Evolutionary conservation across 2,329 filamentous ascomycete genomes (phyloP).

Genomic region (Alternaria brassicicola): DNA sequence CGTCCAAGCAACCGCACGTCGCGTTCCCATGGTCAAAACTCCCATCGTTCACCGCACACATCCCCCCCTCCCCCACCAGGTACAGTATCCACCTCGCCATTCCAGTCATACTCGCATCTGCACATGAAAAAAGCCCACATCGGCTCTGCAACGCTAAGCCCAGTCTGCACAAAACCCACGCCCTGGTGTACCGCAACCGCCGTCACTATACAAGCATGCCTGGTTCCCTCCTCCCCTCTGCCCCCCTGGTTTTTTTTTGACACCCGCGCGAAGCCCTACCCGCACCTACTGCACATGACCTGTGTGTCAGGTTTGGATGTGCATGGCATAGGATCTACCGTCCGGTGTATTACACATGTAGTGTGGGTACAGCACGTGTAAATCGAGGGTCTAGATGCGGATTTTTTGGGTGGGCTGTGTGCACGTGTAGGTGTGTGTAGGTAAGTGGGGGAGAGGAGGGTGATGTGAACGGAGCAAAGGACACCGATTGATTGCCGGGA

Average conservation of each 20-base stretch:
- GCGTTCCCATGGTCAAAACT: constrained; percentile 1
- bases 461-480: not conserved
- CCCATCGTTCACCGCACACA: not conserved
- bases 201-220: constrained; percentile 2
- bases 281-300: constrained; percentile 15
- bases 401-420: not conserved
- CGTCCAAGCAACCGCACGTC: not conserved
- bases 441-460: not conserved
- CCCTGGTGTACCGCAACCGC: not conserved
- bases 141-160: not conserved
- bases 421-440: constrained; percentile 1
- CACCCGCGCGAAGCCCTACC: constrained; percentile 11
- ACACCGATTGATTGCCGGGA: constrained; percentile 5
- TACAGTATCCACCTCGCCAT: constrained; percentile 1
- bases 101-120: constrained; percentile 16
- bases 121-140: constrained; percentile 4
- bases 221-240: constrained; percentile 1
- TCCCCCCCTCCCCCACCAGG: not conserved
- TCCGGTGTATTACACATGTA: not conserved
- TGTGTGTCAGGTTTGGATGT: not conserved
- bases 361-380: not conserved
- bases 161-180: not conserved
- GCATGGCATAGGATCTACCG: not conserved
- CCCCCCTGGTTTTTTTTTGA: not conserved
- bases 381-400: not conserved